A percentile compares a stretch with the other conserved stretches of the same genome.
Evolutionary conservation across 2,329 filamentous ascomycete genomes (phyloP).

Genomic region (Alternaria angustiovoidea): DNA sequence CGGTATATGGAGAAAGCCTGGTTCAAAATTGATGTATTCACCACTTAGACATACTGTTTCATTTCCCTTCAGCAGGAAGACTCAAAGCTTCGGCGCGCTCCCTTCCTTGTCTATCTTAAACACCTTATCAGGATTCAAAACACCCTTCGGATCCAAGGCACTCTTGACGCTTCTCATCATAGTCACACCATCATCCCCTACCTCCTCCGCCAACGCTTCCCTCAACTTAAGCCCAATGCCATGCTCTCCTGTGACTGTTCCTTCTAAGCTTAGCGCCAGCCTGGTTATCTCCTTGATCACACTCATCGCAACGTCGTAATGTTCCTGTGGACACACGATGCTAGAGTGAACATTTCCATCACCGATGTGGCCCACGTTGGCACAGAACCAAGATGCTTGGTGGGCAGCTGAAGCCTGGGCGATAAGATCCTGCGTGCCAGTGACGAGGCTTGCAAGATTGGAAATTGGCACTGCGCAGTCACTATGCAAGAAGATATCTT

Average conservation of each 20-base stretch:
- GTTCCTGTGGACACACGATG: conserved; percentile 39
- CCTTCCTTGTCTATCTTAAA: conserved; percentile 56
- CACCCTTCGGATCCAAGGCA: conserved; percentile 74
- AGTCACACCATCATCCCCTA: conserved; percentile 76
- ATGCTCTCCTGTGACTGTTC: conserved; percentile 85
- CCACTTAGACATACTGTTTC: too few species aligned
- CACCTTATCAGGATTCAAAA: conserved; percentile 71
- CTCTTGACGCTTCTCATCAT: conserved; percentile 83
- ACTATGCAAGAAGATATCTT: conserved; percentile 73
- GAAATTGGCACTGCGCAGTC: conserved; percentile 82
- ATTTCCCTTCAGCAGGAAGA: not conserved
- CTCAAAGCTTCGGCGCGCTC: not conserved
- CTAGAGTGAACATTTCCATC: conserved; percentile 60
- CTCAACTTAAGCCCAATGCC: conserved; percentile 83
- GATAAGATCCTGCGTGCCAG: conserved; percentile 74
- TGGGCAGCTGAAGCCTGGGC: conserved; percentile 35
- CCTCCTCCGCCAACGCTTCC: conserved; percentile 79
- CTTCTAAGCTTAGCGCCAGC: conserved; percentile 80
- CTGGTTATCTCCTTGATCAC: conserved; percentile 71
- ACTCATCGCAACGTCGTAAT: conserved; percentile 33
- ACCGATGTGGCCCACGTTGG: conserved; percentile 75
- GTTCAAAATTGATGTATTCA: not conserved
- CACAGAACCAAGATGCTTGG: conserved; percentile 36
- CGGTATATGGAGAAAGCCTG: not conserved
- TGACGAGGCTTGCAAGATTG: conserved; percentile 73